These are phyloP conservation scores for Trametopsis cervina DNA, from an alignment of 768 basidiomycete genomes.

Conservation along the genomic window DNA sequence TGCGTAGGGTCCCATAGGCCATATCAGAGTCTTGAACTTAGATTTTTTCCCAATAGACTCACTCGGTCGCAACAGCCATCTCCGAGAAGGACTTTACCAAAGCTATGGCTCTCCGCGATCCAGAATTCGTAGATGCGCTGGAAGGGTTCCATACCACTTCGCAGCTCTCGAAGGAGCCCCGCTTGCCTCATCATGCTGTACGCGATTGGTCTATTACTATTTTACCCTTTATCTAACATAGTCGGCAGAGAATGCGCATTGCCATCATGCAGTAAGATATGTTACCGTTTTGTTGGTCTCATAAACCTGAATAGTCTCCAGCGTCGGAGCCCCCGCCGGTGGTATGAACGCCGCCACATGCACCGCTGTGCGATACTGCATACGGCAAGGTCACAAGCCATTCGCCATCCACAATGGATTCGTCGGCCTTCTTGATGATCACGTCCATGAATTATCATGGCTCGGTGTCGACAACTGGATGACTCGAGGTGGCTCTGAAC, in stretches of 20 bases:
- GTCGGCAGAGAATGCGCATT: slow-evolving; percentile 59
- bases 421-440: slow-evolving; percentile 88
- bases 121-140: slow-evolving; percentile 84
- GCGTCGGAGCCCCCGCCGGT: slow-evolving; percentile 94
- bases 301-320: slow-evolving; percentile 23
- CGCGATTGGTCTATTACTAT: too few relatives aligned
- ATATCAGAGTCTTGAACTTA: neutral
- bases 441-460: slow-evolving; percentile 84
- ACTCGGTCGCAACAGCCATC: slow-evolving; percentile 79
- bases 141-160: slow-evolving; percentile 82
- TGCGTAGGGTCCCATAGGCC: slow-evolving; percentile 29
- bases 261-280: slow-evolving; percentile 75
- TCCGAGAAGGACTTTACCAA: slow-evolving; percentile 75
- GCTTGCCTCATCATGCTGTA: slow-evolving; percentile 27
- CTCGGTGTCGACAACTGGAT: slow-evolving; percentile 97
- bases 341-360: slow-evolving; percentile 99
- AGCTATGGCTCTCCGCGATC: slow-evolving; percentile 84
- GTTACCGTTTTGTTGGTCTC: slow-evolving; percentile 1
- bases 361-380: slow-evolving; percentile 88
- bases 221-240: neutral
- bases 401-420: slow-evolving; percentile 94
- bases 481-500: slow-evolving; percentile 92
- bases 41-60: slow-evolving; percentile 56
- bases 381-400: slow-evolving; percentile 88
- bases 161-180: slow-evolving; percentile 35